A percentile compares a stretch with the other conserved stretches of the same genome.
These are phyloP conservation scores for Tephrocybe sp. DNA, from an alignment of 768 basidiomycete species.

Conservation along the genomic window DNA sequence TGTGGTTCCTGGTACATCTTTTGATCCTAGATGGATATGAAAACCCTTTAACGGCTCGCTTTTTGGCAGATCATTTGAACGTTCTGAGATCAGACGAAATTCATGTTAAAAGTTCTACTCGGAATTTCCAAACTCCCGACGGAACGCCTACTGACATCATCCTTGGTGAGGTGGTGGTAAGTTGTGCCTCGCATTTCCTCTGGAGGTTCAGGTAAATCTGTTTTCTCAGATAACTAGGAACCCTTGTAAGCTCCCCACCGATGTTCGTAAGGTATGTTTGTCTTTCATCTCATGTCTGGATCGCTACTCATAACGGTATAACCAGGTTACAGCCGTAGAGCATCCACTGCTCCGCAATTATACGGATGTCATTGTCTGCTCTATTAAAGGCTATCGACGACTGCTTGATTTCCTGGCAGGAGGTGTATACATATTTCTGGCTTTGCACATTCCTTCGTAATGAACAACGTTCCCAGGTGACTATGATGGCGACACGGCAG, in stretches of 20 bases:
- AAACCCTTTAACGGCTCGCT: background rate
- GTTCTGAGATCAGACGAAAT: conserved; percentile 55
- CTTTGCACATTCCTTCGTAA: background rate
- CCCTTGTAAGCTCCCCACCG: conserved; percentile 72
- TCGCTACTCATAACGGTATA: background rate
- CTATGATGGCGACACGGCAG: conserved; percentile 68
- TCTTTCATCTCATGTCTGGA: background rate
- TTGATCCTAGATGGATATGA: conserved; percentile 22
- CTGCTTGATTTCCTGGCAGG: conserved; percentile 65
- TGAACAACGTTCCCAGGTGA: conserved; percentile 43
- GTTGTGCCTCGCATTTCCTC: background rate
- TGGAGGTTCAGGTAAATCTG: background rate
- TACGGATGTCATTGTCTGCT: conserved; percentile 58
- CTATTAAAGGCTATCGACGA: conserved; percentile 52
- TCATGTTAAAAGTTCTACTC: conserved; percentile 50
- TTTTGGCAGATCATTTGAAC: conserved; percentile 46
- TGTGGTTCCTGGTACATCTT: conserved; percentile 54
- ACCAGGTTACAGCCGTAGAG: conserved; percentile 59
- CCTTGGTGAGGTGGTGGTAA: conserved; percentile 57
- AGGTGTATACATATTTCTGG: conserved; percentile 36
- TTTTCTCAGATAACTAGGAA: conserved; percentile 51
- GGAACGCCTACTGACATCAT: conserved; percentile 49
- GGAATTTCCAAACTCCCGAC: conserved; percentile 39
- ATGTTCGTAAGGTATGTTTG: conserved; percentile 56
- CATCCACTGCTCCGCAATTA: conserved; percentile 46